Conservation (phyloP, 106 monocot species). For the Dioscorea dumetorum region DNA sequence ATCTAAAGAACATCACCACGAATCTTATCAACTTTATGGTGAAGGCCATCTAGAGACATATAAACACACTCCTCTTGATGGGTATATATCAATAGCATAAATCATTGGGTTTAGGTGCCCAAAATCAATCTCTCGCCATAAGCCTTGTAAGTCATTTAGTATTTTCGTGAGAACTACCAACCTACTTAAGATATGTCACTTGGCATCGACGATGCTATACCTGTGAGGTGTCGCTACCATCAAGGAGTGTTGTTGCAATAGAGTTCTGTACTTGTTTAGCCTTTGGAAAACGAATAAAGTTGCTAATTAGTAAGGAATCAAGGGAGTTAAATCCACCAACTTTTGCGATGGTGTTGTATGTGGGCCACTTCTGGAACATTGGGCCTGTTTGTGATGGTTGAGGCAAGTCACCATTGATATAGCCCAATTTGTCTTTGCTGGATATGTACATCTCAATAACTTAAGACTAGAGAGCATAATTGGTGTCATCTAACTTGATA, state of each 20-base stretch:
- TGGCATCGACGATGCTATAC: slow-evolving; percentile 6
- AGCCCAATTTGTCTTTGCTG: slow-evolving; percentile 8
- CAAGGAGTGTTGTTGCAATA: no score
- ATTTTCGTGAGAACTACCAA: slow-evolving; percentile 4
- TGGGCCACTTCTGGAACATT: background rate
- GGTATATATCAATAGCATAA: background rate
- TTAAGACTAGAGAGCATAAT: slow-evolving; percentile 17
- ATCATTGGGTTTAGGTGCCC: slow-evolving; percentile 11
- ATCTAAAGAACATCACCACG: background rate
- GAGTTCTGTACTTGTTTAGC: slow-evolving; percentile 11
- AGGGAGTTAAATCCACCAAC: slow-evolving; percentile 17
- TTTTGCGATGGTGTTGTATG: slow-evolving; percentile 9
- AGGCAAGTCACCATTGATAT: slow-evolving; percentile 9
- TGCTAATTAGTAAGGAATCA: background rate
- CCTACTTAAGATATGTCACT: slow-evolving; percentile 9
- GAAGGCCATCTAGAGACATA: background rate
- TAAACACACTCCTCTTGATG: slow-evolving; percentile 1
- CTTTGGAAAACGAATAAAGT: slow-evolving; percentile 8
- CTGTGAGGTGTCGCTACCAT: slow-evolving; percentile 6
- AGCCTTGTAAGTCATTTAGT: slow-evolving; percentile 3
- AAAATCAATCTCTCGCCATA: slow-evolving; percentile 17
- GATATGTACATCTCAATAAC: slow-evolving; percentile 19
- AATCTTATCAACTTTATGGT: slow-evolving; percentile 1
- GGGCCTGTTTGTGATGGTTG: slow-evolving; percentile 1
- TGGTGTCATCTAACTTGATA: slow-evolving; percentile 14